Evolutionary conservation across 1,139 yeast genomes (phyloP), one percentile per base, ranked within the genome.

Genomic region (Meyerozyma smithsonii): DNA sequence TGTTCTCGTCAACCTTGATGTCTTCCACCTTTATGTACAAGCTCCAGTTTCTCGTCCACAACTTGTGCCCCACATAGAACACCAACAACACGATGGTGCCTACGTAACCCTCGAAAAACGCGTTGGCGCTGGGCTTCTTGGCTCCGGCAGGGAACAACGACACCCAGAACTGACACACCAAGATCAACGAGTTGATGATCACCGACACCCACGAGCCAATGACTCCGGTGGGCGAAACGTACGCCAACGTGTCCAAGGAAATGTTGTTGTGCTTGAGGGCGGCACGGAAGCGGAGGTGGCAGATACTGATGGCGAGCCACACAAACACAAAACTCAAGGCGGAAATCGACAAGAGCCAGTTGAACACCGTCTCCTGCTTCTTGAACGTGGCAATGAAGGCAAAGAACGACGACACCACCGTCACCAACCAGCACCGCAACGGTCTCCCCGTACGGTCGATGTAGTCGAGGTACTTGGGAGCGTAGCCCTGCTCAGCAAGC

Each of bases 81-180:
- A 55, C 36, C 25, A 67, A 41, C 42, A 65, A 55, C 26, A 67
- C 69, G 35, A 62, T 52, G 10, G 66, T 66, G 37, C 66, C 69
- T 39, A 65, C 55, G 50, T 67, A 67, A 39, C 52, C 52, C 44
- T 66, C 69, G 61, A 67, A 67, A 47, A 66, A 67, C 45, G 50
- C 53, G 40, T 50, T 45, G 17, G 58, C 70, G 44, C 56, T 51
- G 12, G 69, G 61, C 32, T 50, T 55, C 8, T 21, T 45, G 46
- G 3, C 58, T 58, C 64, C 64, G 26, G 55, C 51, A 14, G 72
- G 72, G 56, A 46, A 67, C 40, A 66, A 58, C 1, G 72, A 68
- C 44, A 66, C 62, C 69, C 69, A 66, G 52, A 67, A 66, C 48
- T 66, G 72, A 19, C 57, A 59, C 17, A 50, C 41, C 42, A 50